Evolutionary conservation across 2,329 filamentous ascomycete species (phyloP).

Genomic region (Decorospora gaudefroyi): DNA sequence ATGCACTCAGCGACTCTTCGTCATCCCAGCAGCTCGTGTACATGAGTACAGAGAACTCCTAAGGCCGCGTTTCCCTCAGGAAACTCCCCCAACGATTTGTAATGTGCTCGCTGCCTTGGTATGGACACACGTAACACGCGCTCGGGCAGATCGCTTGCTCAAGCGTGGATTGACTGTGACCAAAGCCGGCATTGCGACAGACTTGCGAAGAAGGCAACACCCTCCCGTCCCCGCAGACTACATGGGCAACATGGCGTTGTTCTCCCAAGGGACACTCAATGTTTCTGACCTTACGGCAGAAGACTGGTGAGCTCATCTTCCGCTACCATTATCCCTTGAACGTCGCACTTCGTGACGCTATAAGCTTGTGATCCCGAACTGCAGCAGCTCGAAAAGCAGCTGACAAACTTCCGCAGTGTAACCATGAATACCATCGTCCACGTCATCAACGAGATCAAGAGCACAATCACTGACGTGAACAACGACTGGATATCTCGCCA

Average conservation of each 20-base stretch:
- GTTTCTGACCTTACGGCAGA: constrained; percentile 34
- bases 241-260: constrained; percentile 43
- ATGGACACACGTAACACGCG: constrained; percentile 45
- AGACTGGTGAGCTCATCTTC: constrained; percentile 34
- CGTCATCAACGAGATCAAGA: constrained; percentile 35
- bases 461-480: constrained; percentile 36
- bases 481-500: constrained; percentile 40
- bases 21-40: constrained; percentile 35
- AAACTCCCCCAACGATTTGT: constrained; percentile 34
- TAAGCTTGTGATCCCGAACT: constrained; percentile 9
- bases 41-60: constrained; percentile 35
- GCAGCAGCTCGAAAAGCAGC: constrained; percentile 8
- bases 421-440: constrained; percentile 36
- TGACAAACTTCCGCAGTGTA: constrained; percentile 35
- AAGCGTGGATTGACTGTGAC: constrained; percentile 28
- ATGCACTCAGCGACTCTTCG: constrained; percentile 37
- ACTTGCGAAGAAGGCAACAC: constrained; percentile 35
- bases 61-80: constrained; percentile 22
- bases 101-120: constrained; percentile 42
- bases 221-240: constrained; percentile 32
- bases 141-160: constrained; percentile 30
- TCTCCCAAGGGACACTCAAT: constrained; percentile 34
- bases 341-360: constrained; percentile 12
- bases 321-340: neutral
- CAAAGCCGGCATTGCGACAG: constrained; percentile 38